A percentile compares a stretch with the other conserved stretches of the same genome.
phyloP scores from a whole-genome alignment of 208 protist species.

The Trichomonas vaginalis region DNA sequence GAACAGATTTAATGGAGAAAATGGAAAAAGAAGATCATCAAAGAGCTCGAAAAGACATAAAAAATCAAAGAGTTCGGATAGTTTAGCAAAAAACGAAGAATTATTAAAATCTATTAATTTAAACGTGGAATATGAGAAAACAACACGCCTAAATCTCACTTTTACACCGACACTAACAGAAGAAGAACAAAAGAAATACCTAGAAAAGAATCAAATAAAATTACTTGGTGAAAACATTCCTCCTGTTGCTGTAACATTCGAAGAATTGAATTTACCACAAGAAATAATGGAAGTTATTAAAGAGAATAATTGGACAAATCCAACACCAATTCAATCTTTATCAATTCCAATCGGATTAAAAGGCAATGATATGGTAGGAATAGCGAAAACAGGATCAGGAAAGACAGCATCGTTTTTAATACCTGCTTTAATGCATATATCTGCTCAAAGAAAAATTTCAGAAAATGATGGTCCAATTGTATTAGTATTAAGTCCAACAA shows the following conservation, averaged over 20 bases:
- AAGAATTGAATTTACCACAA: not conserved
- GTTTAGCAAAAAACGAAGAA: not conserved
- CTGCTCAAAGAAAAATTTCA: conserved; percentile 40
- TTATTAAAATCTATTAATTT: not conserved
- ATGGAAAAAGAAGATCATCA: no score
- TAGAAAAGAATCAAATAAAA: not conserved
- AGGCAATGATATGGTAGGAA: conserved; percentile 35
- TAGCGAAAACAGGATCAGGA: conserved; percentile 59
- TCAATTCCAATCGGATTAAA: conserved; percentile 30
- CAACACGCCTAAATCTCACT: not conserved
- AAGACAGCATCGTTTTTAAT: conserved; percentile 68
- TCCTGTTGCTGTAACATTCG: not conserved
- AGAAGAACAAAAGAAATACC: not conserved
- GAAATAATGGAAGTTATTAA: not conserved
- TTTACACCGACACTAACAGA: not conserved
- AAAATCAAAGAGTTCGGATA: not conserved
- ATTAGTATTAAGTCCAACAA: conserved; percentile 57
- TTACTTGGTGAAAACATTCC: not conserved
- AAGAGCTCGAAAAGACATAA: not conserved
- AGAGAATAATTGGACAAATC: not conserved
- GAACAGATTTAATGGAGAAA: no score
- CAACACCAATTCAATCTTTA: conserved; percentile 34
- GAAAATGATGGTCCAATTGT: conserved; percentile 56
- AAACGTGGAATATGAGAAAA: not conserved
- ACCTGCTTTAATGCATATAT: conserved; percentile 53